Evolutionary conservation across 345 rosid genomes (phyloP).

Genomic region (Laguncularia racemosa): DNA sequence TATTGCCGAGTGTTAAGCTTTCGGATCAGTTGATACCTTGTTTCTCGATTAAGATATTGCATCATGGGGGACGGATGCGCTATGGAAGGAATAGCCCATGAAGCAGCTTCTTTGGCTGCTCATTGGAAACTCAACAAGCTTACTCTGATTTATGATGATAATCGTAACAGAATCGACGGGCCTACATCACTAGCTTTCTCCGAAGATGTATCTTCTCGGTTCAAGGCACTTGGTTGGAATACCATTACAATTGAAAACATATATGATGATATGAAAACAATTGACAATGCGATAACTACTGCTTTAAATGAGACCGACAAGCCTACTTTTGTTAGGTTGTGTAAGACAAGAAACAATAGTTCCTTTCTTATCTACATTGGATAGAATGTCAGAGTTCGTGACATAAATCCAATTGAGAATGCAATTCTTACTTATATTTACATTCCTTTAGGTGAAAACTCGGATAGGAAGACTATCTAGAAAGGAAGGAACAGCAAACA

Average conservation of each 20-base stretch:
- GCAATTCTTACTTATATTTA: not conserved
- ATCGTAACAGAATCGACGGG: constrained; percentile 30
- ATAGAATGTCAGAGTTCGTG: no score
- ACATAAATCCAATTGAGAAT: no score
- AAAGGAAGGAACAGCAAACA: constrained; percentile 30
- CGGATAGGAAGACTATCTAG: constrained; percentile 21
- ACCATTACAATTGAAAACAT: constrained; percentile 16
- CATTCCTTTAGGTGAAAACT: constrained; percentile 19
- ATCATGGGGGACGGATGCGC: constrained; percentile 40
- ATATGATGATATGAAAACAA: constrained; percentile 10
- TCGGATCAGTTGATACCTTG: no score
- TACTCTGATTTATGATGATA: constrained; percentile 27
- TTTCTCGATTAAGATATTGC: constrained; percentile 13
- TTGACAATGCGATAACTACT: constrained; percentile 11
- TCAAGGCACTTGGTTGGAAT: constrained; percentile 33
- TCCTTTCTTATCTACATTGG: no score
- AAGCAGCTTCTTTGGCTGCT: constrained; percentile 35
- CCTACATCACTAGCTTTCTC: constrained; percentile 21
- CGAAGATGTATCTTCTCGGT: constrained; percentile 25
- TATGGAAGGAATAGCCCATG: constrained; percentile 40
- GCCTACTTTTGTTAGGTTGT: constrained; percentile 28
- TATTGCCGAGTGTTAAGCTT: no score
- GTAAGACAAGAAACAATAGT: not conserved
- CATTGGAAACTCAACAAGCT: constrained; percentile 38
- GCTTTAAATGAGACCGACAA: constrained; percentile 18